These are phyloP conservation scores for Agaricus sinodeliciosus DNA, from an alignment of 768 basidiomycete species.

Conservation along the genomic window DNA sequence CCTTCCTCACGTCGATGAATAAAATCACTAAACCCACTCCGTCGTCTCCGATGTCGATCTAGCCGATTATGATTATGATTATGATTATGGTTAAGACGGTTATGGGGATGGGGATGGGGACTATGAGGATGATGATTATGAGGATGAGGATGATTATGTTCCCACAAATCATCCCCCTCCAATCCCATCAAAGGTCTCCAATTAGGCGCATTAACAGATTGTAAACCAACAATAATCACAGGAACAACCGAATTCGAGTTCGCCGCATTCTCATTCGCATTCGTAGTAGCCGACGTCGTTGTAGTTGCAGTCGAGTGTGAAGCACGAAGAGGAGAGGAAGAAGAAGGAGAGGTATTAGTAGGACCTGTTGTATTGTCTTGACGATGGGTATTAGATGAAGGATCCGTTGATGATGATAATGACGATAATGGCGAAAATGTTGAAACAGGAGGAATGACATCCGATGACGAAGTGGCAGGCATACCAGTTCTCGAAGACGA, in stretches of 20 bases:
- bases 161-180: constrained; percentile 16
- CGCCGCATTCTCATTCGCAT: constrained; percentile 22
- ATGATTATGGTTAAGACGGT: background rate
- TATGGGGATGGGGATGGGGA: background rate
- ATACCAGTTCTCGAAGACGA: background rate
- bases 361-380: no score
- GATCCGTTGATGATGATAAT: background rate
- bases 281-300: background rate
- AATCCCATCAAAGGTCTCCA: constrained; percentile 18
- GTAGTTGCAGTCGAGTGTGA: no score
- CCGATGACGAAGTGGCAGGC: background rate
- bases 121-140: constrained; percentile 5
- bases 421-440: constrained; percentile 12
- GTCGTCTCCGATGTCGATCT: background rate
- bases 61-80: background rate
- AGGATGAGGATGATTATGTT: background rate
- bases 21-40: background rate
- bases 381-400: constrained; percentile 7
- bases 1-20: constrained; percentile 10
- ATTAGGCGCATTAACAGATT: constrained; percentile 53
- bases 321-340: no score
- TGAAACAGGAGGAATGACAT: background rate
- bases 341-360: no score
- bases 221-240: constrained; percentile 78
- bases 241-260: constrained; percentile 53